phyloP scores from a whole-genome alignment of 1,139 yeast genomes.

The Magnusiomyces tetraspermus region DNA sequence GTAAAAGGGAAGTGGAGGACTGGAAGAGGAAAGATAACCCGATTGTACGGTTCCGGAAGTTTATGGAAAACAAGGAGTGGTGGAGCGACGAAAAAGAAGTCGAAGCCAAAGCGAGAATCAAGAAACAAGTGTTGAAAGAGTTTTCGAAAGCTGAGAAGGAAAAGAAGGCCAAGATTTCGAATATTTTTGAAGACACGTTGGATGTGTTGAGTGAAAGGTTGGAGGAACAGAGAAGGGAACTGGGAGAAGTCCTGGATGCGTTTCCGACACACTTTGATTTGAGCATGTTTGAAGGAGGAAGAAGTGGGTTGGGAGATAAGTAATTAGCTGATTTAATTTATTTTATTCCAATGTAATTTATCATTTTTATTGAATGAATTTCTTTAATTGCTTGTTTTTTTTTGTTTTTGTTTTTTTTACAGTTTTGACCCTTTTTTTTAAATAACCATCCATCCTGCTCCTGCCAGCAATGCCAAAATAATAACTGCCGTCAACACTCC shows the following conservation, averaged over 20 bases:
- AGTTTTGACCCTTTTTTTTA: too few species aligned
- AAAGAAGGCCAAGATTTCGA: slow-evolving; percentile 25
- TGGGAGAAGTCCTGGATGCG: slow-evolving; percentile 25
- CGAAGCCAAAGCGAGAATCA: slow-evolving; percentile 21
- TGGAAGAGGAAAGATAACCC: slow-evolving; percentile 34
- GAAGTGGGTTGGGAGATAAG: slow-evolving; percentile 18
- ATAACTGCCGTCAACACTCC: slow-evolving; percentile 69
- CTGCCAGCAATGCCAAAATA: slow-evolving; percentile 52
- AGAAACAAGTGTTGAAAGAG: slow-evolving; percentile 24
- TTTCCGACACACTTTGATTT: slow-evolving; percentile 30
- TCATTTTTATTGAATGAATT: too few species aligned
- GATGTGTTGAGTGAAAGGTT: slow-evolving; percentile 23
- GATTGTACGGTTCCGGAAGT: slow-evolving; percentile 30
- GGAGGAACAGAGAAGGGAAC: slow-evolving; percentile 26
- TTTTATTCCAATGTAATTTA: too few species aligned
- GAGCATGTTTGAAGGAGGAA: slow-evolving; percentile 25
- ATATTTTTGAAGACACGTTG: slow-evolving; percentile 26
- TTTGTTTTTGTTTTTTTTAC: too few species aligned
- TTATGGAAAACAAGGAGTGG: slow-evolving; percentile 27
- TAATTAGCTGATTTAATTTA: too few species aligned
- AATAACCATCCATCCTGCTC: slow-evolving; percentile 62
- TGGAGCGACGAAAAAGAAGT: slow-evolving; percentile 30
- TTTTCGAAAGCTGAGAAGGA: slow-evolving; percentile 30
- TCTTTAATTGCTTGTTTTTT: too few species aligned
- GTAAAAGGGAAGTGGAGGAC: slow-evolving; percentile 31